Conservation (phyloP, 257 asterid genomes). For the Ilex aquifolium region DNA sequence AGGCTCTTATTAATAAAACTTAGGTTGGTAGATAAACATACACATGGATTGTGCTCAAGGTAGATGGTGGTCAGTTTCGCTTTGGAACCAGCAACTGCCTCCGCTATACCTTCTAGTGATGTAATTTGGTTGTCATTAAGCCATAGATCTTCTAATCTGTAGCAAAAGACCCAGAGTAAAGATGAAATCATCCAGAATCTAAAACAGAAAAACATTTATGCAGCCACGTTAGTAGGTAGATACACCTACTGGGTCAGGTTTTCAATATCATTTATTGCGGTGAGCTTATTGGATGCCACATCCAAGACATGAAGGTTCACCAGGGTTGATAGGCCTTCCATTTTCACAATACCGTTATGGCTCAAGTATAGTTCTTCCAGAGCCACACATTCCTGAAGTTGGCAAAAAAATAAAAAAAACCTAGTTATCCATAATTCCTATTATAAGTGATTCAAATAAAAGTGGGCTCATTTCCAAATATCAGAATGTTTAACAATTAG, state of each 20-base stretch:
- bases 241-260: slow-evolving; percentile 53
- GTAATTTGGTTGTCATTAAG: slow-evolving; percentile 83
- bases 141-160: slow-evolving; percentile 95
- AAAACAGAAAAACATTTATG: neutral
- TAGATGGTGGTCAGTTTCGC: slow-evolving; percentile 79
- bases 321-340: slow-evolving; percentile 87
- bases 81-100: slow-evolving; percentile 65
- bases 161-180: slow-evolving; percentile 17
- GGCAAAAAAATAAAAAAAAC: slow-evolving; percentile 13
- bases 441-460: too few species aligned
- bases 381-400: slow-evolving; percentile 72
- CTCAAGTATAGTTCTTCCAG: slow-evolving; percentile 93
- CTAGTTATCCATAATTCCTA: neutral
- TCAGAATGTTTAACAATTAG: neutral
- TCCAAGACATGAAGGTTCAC: slow-evolving; percentile 85
- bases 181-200: slow-evolving; percentile 7
- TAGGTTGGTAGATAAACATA: slow-evolving; percentile 25
- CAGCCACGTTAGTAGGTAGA: neutral
- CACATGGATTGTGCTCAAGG: slow-evolving; percentile 98
- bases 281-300: slow-evolving; percentile 81
- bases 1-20: too few species aligned
- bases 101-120: slow-evolving; percentile 59
- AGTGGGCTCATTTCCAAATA: too few species aligned
- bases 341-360: slow-evolving; percentile 85
- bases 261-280: slow-evolving; percentile 56